These are phyloP conservation scores for Cercospora sesami DNA, from an alignment of 2,329 filamentous ascomycete genomes.

Conservation along the genomic window DNA sequence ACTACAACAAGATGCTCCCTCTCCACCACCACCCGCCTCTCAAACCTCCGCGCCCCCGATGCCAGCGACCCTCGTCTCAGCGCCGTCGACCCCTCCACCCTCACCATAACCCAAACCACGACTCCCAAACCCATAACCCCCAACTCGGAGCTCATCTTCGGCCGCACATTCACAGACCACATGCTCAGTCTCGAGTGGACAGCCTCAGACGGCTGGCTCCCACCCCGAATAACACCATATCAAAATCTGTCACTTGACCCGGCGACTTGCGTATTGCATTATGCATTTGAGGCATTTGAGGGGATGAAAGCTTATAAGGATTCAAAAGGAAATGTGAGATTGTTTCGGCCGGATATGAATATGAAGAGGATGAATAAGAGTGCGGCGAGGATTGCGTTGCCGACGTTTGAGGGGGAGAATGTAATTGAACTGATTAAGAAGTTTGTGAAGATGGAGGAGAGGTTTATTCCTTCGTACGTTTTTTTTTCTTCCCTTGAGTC, in stretches of 20 bases:
- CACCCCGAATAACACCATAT: conserved; percentile 84
- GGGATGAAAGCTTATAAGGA: conserved; percentile 99
- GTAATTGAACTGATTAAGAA: conserved; percentile 79
- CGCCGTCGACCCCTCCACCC: conserved; percentile 73
- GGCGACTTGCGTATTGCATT: conserved; percentile 96
- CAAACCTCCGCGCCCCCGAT: conserved; percentile 50
- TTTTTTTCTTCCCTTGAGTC: too few relatives aligned
- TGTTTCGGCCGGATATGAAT: conserved; percentile 95
- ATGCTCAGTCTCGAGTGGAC: conserved; percentile 97
- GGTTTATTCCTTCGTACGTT: conserved; percentile 79
- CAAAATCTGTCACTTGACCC: conserved; percentile 97
- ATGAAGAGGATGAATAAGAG: conserved; percentile 95
- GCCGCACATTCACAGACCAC: conserved; percentile 90
- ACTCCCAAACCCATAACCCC: conserved; percentile 73
- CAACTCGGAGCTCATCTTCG: conserved; percentile 83
- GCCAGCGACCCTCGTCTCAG: conserved; percentile 56
- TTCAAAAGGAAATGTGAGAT: conserved; percentile 69
- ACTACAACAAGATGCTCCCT: background rate
- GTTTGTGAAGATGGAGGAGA: conserved; percentile 76
- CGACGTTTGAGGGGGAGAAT: conserved; percentile 72
- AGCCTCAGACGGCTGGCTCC: conserved; percentile 75
- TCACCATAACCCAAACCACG: conserved; percentile 71
- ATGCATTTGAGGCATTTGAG: conserved; percentile 97
- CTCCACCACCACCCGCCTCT: conserved; percentile 11
- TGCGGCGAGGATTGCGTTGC: conserved; percentile 84